Conservation (phyloP, 139 green algal species). For the Picochlorum costavermella region DNA sequence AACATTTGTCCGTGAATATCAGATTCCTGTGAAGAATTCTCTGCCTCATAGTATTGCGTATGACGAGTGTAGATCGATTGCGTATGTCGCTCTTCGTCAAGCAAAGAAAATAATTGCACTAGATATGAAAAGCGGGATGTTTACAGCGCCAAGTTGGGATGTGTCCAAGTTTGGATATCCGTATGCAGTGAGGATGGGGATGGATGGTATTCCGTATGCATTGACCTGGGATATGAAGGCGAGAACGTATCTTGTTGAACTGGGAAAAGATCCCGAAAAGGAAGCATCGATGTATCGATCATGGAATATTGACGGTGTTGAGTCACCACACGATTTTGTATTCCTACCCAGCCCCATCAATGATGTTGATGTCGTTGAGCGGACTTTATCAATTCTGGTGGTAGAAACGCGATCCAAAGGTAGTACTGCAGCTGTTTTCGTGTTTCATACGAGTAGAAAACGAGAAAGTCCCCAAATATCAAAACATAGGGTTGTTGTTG, state of each 20-base stretch:
- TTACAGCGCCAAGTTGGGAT: conserved; percentile 25
- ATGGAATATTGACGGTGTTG: conserved; percentile 37
- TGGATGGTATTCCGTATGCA: conserved; percentile 56
- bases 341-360: conserved; percentile 43
- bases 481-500: no score
- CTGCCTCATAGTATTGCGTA: conserved; percentile 60
- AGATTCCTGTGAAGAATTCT: background rate
- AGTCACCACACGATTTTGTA: conserved; percentile 54
- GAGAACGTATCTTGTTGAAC: background rate
- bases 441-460: background rate
- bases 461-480: background rate
- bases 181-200: conserved; percentile 51
- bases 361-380: conserved; percentile 40
- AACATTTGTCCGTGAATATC: conserved; percentile 14
- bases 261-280: conserved; percentile 1
- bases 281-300: background rate
- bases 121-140: conserved; percentile 61
- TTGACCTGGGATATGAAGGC: conserved; percentile 44
- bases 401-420: conserved; percentile 47
- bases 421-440: conserved; percentile 1
- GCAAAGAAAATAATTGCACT: conserved; percentile 29
- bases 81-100: conserved; percentile 63
- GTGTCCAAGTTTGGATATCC: conserved; percentile 27
- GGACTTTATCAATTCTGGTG: conserved; percentile 53
- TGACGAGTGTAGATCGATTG: conserved; percentile 57